These are phyloP conservation scores for Colletotrichum sp. DNA, from an alignment of 2,329 filamentous ascomycete genomes.

Conservation along the genomic window DNA sequence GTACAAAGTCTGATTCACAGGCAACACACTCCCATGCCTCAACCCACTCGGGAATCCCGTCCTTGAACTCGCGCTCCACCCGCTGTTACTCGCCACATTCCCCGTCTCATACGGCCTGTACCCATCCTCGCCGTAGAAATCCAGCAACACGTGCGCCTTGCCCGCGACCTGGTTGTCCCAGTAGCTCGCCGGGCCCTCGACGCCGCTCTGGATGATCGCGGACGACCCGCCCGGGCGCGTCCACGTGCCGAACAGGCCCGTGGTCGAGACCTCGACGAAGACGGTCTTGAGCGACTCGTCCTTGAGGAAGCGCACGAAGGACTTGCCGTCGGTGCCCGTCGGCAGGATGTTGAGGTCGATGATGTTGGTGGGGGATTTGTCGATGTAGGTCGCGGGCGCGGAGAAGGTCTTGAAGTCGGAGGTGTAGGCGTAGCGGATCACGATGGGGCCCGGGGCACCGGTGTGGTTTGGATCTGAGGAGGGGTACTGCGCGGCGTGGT, in stretches of 20 bases:
- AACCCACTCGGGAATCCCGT: constrained; percentile 49
- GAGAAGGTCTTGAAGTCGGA: constrained; percentile 59
- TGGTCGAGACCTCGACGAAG: constrained; percentile 52
- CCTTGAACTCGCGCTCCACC: constrained; percentile 49
- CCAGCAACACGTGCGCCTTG: constrained; percentile 52
- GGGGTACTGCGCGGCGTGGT: constrained; percentile 41
- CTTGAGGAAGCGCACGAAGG: constrained; percentile 60
- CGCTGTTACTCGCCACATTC: constrained; percentile 43
- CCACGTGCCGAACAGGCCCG: constrained; percentile 57
- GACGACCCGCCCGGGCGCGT: constrained; percentile 47
- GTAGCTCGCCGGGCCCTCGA: constrained; percentile 50
- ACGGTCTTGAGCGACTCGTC: constrained; percentile 58
- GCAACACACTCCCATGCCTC: constrained; percentile 57
- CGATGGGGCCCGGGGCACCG: constrained; percentile 46
- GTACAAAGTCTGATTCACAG: constrained; percentile 47
- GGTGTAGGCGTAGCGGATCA: constrained; percentile 61
- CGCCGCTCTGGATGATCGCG: constrained; percentile 45
- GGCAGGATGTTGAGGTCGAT: constrained; percentile 55
- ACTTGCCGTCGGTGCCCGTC: constrained; percentile 39
- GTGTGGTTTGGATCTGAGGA: constrained; percentile 52
- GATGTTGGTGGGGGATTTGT: constrained; percentile 49
- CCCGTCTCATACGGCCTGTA: constrained; percentile 54
- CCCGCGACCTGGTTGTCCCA: constrained; percentile 43
- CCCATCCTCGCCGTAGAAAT: constrained; percentile 51
- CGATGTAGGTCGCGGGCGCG: constrained; percentile 54